phyloP scores from a whole-genome alignment of 2,329 filamentous ascomycete species.

The Colletotrichum magnum region DNA sequence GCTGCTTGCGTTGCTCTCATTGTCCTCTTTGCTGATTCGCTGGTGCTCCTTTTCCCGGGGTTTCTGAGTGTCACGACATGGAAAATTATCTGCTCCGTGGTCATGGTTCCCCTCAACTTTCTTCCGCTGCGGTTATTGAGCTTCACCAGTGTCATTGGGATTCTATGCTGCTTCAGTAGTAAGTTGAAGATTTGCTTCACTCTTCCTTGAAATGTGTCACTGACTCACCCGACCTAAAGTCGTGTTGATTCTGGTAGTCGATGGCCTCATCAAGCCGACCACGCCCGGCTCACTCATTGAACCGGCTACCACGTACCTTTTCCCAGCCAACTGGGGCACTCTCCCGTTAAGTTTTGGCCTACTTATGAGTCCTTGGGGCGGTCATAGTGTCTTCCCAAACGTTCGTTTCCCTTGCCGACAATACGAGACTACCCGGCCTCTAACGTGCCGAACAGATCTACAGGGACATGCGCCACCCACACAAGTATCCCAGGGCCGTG shows the following conservation, averaged over 20 bases:
- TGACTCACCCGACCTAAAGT: slow-evolving; percentile 64
- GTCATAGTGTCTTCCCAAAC: slow-evolving; percentile 84
- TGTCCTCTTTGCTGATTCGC: slow-evolving; percentile 93
- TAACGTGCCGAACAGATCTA: slow-evolving; percentile 62
- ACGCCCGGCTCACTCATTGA: slow-evolving; percentile 86
- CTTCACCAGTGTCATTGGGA: slow-evolving; percentile 90
- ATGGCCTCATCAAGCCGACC: slow-evolving; percentile 87
- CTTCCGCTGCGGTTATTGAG: slow-evolving; percentile 86
- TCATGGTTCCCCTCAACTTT: slow-evolving; percentile 87
- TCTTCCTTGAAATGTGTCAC: background rate
- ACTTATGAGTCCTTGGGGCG: slow-evolving; percentile 82
- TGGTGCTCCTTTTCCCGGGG: slow-evolving; percentile 82
- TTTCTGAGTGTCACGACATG: slow-evolving; percentile 77
- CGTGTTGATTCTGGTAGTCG: slow-evolving; percentile 84
- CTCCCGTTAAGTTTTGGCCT: slow-evolving; percentile 91
- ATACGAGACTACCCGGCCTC: background rate
- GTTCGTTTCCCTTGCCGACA: slow-evolving; percentile 50
- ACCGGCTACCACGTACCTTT: slow-evolving; percentile 83
- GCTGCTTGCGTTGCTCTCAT: slow-evolving; percentile 91
- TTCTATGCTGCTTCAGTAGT: slow-evolving; percentile 90
- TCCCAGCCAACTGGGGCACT: slow-evolving; percentile 89
- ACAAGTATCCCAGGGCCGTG: slow-evolving; percentile 83
- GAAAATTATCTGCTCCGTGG: slow-evolving; percentile 86
- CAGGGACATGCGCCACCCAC: slow-evolving; percentile 78
- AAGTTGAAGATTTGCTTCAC: slow-evolving; percentile 56